These are phyloP conservation scores for Euphorbia tirucalli DNA, from an alignment of 345 rosid species.

Conservation along the genomic window DNA sequence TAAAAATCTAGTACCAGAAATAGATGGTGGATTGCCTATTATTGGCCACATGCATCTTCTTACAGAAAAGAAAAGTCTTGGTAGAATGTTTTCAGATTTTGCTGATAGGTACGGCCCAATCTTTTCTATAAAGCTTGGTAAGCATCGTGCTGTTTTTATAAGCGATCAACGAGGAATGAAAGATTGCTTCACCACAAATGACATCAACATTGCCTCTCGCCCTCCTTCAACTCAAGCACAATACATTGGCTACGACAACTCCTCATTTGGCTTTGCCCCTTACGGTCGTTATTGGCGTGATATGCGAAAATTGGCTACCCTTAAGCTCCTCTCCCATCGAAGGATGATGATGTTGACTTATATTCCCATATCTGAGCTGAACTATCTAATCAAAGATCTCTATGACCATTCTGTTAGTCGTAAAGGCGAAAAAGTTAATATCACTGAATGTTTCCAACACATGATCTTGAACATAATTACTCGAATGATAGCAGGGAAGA, in stretches of 20 bases:
- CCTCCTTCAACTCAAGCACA: slow-evolving; percentile 18
- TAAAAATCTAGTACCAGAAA: too few species aligned
- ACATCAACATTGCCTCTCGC: slow-evolving; percentile 16
- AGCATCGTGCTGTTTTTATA: neutral
- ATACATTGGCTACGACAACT: slow-evolving; percentile 14
- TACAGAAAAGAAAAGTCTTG: too few species aligned
- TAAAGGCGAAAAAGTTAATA: neutral
- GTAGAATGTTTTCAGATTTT: too few species aligned
- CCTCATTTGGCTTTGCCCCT: slow-evolving; percentile 15
- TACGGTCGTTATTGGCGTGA: slow-evolving; percentile 16
- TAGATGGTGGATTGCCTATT: too few species aligned
- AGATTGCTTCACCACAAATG: slow-evolving; percentile 22
- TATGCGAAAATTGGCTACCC: too few species aligned
- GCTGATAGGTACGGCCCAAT: neutral
- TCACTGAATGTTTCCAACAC: slow-evolving; percentile 9
- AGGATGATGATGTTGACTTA: too few species aligned
- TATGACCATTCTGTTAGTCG: too few species aligned
- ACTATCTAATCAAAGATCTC: too few species aligned
- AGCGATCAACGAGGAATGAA: neutral
- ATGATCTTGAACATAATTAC: slow-evolving; percentile 15
- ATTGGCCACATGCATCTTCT: too few species aligned
- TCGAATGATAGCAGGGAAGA: slow-evolving; percentile 20
- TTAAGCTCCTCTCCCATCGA: too few species aligned
- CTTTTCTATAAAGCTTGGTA: neutral
- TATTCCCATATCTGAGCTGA: too few species aligned